Base-by-base conservation (phyloP, 2,329 filamentous ascomycete species). In the Fusarium nanum region DNA sequence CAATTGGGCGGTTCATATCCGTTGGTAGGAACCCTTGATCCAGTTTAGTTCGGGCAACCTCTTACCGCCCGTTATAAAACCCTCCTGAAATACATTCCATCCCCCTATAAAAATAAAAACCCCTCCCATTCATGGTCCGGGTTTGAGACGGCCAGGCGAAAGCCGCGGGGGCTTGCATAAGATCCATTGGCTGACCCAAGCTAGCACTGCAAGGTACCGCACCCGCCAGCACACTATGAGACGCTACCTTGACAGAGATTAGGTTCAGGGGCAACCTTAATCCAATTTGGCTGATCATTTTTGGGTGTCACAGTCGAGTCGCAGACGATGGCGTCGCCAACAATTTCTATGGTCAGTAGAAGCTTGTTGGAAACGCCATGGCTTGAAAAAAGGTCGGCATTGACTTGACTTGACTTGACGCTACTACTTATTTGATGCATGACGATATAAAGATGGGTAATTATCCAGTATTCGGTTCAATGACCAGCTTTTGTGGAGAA, bases 121-220 rank as follows among this genome's bases (percentile, higher is more conserved):
- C 30, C 47, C 47, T 50, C 12, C n/a, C 64, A 48, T 52, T 14
- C 64, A 48, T 52, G 41, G 23, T 22, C 67, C 50, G 63, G 67
- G 63, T 71, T 70, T 70, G 67, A 68, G 67, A 64, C 62, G 67
- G 56, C 62, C 53, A 57, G 47, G 63, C 45, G 50, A 65, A 55
- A 44, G 65, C 64, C 48, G 61, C 55, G 47, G 66, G 50, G 61
- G 61, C 67, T 67, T 67, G 67, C 61, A 62, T 70, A 46, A 66
- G 48, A 52, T 25, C 30, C 30, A 56, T 55, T 49, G 27, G 58
- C 22, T 45, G 46, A 20, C 41, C 41, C 41, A 32, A 41, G 50
- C 54, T 56, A 70, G 52, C 62, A 66, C 52, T 71, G 68, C 67
- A 70, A 70, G 67, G 68, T 70, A 70, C 67, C 62, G 45, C 40